Percentiles rank a stretch among this genome's conserved stretches.
Conservation (phyloP, 176 grass and related monocot genomes). For the Melocanna baccifera region DNA sequence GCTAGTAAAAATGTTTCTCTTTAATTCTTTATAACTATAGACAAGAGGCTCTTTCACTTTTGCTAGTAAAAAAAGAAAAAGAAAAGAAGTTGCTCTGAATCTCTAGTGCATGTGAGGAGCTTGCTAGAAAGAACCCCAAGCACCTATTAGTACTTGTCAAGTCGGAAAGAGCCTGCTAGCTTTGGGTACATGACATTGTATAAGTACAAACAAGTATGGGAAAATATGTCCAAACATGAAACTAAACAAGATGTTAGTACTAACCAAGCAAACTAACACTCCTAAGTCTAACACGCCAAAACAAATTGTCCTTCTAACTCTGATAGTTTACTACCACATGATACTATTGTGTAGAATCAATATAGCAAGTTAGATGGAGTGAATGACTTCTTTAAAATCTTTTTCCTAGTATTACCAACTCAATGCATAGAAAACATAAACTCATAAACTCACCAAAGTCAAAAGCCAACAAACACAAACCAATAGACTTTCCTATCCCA, state of each 20-base stretch:
- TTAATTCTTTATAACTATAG: background rate
- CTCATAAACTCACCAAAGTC: no score
- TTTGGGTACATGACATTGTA: background rate
- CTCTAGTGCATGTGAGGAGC: conserved; percentile 9
- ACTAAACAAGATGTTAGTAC: no score
- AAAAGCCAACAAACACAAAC: no score
- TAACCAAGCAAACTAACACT: no score
- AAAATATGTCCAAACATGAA: background rate
- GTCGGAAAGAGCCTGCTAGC: background rate
- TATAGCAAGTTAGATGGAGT: no score
- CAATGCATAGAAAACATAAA: no score
- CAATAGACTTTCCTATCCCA: no score
- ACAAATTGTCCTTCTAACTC: no score
- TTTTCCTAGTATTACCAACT: no score
- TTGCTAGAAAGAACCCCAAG: conserved; percentile 3
- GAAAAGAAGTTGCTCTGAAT: background rate
- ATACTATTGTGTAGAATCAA: background rate
- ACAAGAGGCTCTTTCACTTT: background rate
- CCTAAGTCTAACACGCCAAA: no score
- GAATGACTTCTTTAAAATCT: no score
- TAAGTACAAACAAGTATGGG: background rate
- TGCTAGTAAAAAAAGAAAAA: background rate
- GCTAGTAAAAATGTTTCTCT: background rate
- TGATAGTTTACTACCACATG: background rate
- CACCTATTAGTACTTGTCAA: background rate